Conservation (phyloP, 176 grass and related monocot genomes). For the Phoenix roebelenii region DNA sequence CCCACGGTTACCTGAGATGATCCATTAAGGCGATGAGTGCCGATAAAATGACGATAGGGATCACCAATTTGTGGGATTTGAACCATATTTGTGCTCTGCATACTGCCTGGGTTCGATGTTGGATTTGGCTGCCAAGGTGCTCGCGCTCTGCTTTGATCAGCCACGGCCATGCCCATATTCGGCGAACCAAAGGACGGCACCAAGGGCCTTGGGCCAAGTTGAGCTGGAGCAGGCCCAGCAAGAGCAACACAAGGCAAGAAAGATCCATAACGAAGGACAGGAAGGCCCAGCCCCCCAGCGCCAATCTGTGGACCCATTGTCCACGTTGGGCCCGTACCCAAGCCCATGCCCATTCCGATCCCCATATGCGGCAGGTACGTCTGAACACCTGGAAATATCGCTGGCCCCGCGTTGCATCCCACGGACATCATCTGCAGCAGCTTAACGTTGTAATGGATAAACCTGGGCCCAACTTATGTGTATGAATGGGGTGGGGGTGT, state of each 20-base stretch:
- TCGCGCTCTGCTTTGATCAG: not conserved
- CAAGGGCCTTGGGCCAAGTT: not conserved
- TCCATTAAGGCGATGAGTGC: slow-evolving; percentile 5
- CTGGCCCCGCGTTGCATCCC: slow-evolving; percentile 8
- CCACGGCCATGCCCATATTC: too few relatives aligned
- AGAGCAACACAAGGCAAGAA: slow-evolving; percentile 5
- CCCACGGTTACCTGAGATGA: slow-evolving; percentile 13
- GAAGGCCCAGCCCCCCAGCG: not conserved
- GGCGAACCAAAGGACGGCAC: not conserved
- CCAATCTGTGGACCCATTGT: not conserved
- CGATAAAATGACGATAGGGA: slow-evolving; percentile 11
- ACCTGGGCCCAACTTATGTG: too few relatives aligned
- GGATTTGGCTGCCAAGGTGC: not conserved
- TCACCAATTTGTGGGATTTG: slow-evolving; percentile 3
- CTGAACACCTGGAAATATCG: slow-evolving; percentile 12
- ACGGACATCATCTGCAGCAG: slow-evolving; percentile 18
- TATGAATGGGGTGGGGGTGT: too few relatives aligned
- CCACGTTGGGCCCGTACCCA: slow-evolving; percentile 2
- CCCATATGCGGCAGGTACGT: slow-evolving; percentile 9
- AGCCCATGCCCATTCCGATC: slow-evolving; percentile 4
- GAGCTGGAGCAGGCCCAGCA: slow-evolving; percentile 1
- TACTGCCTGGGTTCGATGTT: not conserved
- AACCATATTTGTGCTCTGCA: slow-evolving; percentile 5
- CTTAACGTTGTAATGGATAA: too few relatives aligned
- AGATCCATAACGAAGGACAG: not conserved